phyloP scores from a whole-genome alignment of 768 basidiomycete species.

The Gymnopilus dilepis region DNA sequence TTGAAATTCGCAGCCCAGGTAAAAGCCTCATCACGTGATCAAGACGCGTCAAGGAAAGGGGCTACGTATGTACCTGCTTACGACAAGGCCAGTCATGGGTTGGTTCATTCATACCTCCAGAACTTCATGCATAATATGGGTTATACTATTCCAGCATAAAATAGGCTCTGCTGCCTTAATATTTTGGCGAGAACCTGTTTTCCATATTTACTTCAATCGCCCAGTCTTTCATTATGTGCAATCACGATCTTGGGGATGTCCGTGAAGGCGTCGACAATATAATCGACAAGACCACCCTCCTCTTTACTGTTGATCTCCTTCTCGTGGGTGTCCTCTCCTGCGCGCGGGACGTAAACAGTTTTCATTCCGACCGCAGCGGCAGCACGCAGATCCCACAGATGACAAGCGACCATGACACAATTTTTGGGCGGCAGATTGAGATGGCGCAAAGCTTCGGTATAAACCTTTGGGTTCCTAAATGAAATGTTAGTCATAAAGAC shows the following conservation, averaged over 20 bases:
- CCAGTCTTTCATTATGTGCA: background rate
- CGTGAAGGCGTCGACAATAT: slow-evolving; percentile 53
- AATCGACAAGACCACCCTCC: slow-evolving; percentile 62
- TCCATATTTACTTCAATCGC: background rate
- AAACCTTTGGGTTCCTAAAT: slow-evolving; percentile 52
- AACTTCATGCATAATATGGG: too few species aligned
- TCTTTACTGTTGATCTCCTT: slow-evolving; percentile 44
- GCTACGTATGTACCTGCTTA: too few species aligned
- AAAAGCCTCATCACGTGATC: background rate
- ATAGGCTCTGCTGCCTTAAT: too few species aligned
- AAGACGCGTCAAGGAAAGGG: background rate
- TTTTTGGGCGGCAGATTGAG: slow-evolving; percentile 52
- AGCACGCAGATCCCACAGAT: slow-evolving; percentile 56
- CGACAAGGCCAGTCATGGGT: too few species aligned
- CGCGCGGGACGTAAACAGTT: slow-evolving; percentile 61
- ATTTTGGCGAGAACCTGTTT: too few species aligned
- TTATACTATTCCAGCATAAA: too few species aligned
- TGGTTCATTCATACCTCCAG: too few species aligned
- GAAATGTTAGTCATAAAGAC: background rate
- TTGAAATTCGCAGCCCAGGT: too few species aligned
- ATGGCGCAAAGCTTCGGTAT: slow-evolving; percentile 51
- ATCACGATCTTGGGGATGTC: slow-evolving; percentile 44
- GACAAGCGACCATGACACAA: slow-evolving; percentile 68
- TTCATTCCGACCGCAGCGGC: slow-evolving; percentile 58
- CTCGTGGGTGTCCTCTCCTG: slow-evolving; percentile 43